These are phyloP conservation scores for Phialemonium atrogriseum DNA, from an alignment of 2,329 filamentous ascomycete genomes.

Conservation along the genomic window DNA sequence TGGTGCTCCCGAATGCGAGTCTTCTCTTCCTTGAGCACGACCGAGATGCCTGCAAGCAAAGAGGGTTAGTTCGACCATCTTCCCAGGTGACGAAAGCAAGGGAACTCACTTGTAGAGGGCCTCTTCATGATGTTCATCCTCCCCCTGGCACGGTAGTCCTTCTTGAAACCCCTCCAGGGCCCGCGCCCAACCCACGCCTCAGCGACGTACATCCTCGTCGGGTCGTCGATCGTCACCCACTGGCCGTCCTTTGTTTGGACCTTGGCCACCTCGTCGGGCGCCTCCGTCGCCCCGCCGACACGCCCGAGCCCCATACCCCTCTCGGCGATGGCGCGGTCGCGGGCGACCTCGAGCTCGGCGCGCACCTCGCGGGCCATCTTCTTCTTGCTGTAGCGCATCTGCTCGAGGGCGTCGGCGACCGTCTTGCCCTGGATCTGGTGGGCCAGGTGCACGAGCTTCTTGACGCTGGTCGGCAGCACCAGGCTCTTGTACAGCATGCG, in stretches of 20 bases:
- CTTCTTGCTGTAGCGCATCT: conserved; percentile 96
- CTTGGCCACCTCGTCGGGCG: conserved; percentile 34
- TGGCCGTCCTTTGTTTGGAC: conserved; percentile 71
- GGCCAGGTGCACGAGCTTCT: conserved; percentile 83
- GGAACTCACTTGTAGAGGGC: conserved; percentile 64
- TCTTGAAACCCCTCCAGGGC: conserved; percentile 43
- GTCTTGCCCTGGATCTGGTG: conserved; percentile 88
- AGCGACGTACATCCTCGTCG: conserved; percentile 79
- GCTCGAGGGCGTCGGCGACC: conserved; percentile 85
- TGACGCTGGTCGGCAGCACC: conserved; percentile 73
- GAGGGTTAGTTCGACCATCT: conserved; percentile 6
- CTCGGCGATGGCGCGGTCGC: conserved; percentile 70
- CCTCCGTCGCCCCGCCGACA: conserved; percentile 26
- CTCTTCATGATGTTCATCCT: conserved; percentile 58
- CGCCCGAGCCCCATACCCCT: conserved; percentile 74
- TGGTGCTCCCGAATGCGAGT: conserved; percentile 74
- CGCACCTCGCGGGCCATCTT: conserved; percentile 75
- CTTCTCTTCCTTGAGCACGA: conserved; percentile 89
- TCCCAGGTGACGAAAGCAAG: conserved; percentile 8
- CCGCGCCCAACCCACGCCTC: conserved; percentile 89
- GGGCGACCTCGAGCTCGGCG: conserved; percentile 71
- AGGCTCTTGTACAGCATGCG: conserved; percentile 52
- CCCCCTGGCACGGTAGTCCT: conserved; percentile 71
- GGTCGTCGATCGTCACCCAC: conserved; percentile 61
- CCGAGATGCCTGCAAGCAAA: conserved; percentile 55